Evolutionary conservation across 2,329 filamentous ascomycete species (phyloP), one percentile per base, ranked within the genome.

Genomic region (Pestalotiopsis sp.): DNA sequence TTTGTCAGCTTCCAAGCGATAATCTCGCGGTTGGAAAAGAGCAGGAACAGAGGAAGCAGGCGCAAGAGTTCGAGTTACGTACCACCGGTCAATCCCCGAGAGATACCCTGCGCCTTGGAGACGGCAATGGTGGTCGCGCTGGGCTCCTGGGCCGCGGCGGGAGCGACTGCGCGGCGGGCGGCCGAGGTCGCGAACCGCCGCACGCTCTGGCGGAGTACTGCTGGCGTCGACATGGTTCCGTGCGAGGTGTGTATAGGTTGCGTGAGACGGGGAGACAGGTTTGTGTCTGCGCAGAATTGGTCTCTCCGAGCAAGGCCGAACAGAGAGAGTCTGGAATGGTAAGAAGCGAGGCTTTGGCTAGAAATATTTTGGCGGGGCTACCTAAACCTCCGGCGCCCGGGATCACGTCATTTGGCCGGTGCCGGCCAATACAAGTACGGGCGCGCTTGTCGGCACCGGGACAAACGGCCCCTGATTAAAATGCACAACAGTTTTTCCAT

Each of bases 81-180:
- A 96, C 94, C 94, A 84, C 93, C 94, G 67, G 93, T 90, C 74
- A 98, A 86, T 61, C 93, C 91, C 78, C 91, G 88, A 64, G 93
- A 91, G 69, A 93, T 83, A 68, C 93, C 92, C 80, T 97, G 94
- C 38, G 93, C 93, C 77, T 90, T 90, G 57, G 93, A 94, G 69
- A 97, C 90, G 71, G 87, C 87, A 70, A 95, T 84, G 36, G 90
- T 90, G 76, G 93, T 89, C 60, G 87, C 77, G 79, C 84, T 83
- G 52, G 86, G 85, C 58, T 79, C 78, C 13, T 75, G 70, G 9
- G 71, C 72, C 13, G 73, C 68, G 68, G 80, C 79, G 7, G 80
- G 79, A 65, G 81, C 80, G 70, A 82, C 82, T 69, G 82, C 82
- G 72, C 83, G 81, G 69, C 89, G 87, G 74, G 85, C 82, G 70